Evolutionary conservation across 768 basidiomycete genomes (phyloP), one percentile per base, ranked within the genome.

Genomic region (Kwoniella pini): DNA sequence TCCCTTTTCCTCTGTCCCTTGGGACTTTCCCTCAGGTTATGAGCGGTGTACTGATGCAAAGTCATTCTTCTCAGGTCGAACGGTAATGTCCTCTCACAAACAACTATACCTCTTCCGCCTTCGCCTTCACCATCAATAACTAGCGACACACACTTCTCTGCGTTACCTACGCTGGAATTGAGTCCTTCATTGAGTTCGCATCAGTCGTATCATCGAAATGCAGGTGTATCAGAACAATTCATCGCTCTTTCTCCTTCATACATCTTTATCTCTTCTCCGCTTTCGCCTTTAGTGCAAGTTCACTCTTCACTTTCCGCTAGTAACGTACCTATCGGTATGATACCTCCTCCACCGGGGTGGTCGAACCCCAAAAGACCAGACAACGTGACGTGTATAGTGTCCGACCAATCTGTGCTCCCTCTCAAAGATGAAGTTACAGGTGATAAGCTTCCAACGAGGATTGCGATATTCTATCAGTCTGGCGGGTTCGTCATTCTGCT

Each of bases 321-420:
- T 19, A 13, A 22, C 5, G 51, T 46, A 19, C 70, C 72, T 10
- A 40, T 78, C 3, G 77, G 75, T 17, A 65, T 78, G 43, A 74
- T 78, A 13, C 77, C 77, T 22, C 77, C 77, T 6, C 77, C 77
- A 3, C 77, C 77, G 4, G 75, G 77, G 3, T 78, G 77, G 77
- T 78, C 77, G 4, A 69, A 67, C 4, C 75, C 75, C 1, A 55
- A 56, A 46, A 55, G 70, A 38, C 77, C 77, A 2, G 77, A 78
- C 40, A 66, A 70, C 36, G 63, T 78, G n/a, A 78, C 77, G 2
- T 69, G 69, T 2, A 69, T 78, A 27, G 68, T 65, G 19, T 67
- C 69, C 3, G 74, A 75, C 45, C 71, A 72, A 19, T 56, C 74
- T 13, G 71, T 71, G 19, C 13, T 53, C 4, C 40, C 48, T 1